Conservation (phyloP, 2,329 filamentous ascomycete species). For the Epichloe coenophiala region DNA sequence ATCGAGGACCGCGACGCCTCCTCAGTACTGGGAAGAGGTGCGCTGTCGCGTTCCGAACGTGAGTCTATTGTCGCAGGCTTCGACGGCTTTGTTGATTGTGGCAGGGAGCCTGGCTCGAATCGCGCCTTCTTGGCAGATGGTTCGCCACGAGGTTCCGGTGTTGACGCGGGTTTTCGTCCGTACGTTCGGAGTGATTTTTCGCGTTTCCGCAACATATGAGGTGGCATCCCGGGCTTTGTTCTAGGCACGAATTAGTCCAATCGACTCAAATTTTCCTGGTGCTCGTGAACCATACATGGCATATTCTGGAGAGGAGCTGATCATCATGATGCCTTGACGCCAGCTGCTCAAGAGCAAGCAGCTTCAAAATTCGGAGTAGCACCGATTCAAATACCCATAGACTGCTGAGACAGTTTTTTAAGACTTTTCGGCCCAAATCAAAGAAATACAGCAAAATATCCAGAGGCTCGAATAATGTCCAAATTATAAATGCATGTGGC, state of each 20-base stretch:
- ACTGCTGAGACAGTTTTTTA: too few species aligned
- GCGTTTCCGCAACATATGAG: constrained; percentile 14
- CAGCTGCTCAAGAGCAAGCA: not conserved
- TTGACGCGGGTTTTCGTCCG: constrained; percentile 19
- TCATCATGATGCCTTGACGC: constrained; percentile 4
- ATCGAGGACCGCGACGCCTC: constrained; percentile 19
- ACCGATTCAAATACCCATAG: too few species aligned
- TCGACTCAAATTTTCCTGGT: not conserved
- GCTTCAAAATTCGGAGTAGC: not conserved
- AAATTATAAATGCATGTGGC: not conserved
- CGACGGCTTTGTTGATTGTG: not conserved
- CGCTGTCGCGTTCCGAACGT: not conserved
- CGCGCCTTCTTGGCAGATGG: constrained; percentile 15
- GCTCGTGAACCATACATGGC: constrained; percentile 11
- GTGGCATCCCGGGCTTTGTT: constrained; percentile 16
- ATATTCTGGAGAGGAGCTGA: constrained; percentile 15
- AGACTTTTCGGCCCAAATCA: too few species aligned
- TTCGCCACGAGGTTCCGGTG: constrained; percentile 13
- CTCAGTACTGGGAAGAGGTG: not conserved
- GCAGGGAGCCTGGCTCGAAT: not conserved
- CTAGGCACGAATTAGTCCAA: constrained; percentile 8
- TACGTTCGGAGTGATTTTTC: constrained; percentile 27
- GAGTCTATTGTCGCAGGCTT: not conserved
- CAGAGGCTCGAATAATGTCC: not conserved
- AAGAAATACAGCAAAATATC: too few species aligned